Evolutionary conservation across 2,329 filamentous ascomycete genomes (phyloP).

Genomic region (Rosellinia necatrix): DNA sequence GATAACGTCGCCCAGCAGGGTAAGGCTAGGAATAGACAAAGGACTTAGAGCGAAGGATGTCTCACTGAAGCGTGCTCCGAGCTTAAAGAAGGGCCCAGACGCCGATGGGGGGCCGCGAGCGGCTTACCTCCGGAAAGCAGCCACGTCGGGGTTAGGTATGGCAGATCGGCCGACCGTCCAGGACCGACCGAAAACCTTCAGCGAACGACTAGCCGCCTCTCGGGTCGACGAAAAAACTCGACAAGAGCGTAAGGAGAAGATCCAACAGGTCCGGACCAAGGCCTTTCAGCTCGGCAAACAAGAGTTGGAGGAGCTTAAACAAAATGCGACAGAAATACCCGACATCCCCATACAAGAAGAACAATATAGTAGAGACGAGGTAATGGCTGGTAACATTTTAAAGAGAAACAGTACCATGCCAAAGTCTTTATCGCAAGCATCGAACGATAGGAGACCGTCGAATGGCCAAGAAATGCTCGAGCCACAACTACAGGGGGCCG

Average conservation of each 20-base stretch:
- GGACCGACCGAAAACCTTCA: slow-evolving; percentile 67
- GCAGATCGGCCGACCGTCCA: slow-evolving; percentile 24
- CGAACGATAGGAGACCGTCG: slow-evolving; percentile 23
- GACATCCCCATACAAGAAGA: slow-evolving; percentile 53
- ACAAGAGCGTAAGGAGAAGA: slow-evolving; percentile 55
- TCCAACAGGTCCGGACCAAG: slow-evolving; percentile 57
- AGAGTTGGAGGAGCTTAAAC: slow-evolving; percentile 65
- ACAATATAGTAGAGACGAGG: slow-evolving; percentile 67
- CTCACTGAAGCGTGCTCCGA: slow-evolving; percentile 76
- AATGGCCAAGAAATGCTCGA: slow-evolving; percentile 26
- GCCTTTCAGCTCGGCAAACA: slow-evolving; percentile 62
- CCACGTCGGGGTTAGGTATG: slow-evolving; percentile 43
- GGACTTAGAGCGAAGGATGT: slow-evolving; percentile 80
- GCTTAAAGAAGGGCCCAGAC: slow-evolving; percentile 45
- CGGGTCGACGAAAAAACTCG: slow-evolving; percentile 59
- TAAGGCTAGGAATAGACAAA: slow-evolving; percentile 87
- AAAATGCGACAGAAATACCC: slow-evolving; percentile 59
- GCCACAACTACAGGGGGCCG: slow-evolving; percentile 29
- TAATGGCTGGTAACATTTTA: slow-evolving; percentile 51
- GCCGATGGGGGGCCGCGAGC: slow-evolving; percentile 37
- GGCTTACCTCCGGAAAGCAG: slow-evolving; percentile 52
- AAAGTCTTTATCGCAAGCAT: slow-evolving; percentile 33
- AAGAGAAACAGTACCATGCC: slow-evolving; percentile 52
- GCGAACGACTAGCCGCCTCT: slow-evolving; percentile 79
- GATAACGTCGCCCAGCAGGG: slow-evolving; percentile 76